Conservation (phyloP, 306 rosid species). For the Myrica gale region DNA sequence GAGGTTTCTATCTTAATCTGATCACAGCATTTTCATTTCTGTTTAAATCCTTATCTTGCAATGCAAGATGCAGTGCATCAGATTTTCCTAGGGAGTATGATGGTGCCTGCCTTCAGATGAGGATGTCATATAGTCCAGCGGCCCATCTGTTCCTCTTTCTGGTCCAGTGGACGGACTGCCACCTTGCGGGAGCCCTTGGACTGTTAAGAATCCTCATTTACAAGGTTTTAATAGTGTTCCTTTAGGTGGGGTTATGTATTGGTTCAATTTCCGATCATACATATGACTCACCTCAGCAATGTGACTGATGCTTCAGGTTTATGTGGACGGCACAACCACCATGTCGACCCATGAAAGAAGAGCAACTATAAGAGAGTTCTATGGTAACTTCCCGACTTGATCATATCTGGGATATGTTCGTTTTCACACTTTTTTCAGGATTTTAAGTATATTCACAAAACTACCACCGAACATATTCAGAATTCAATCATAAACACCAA, state of each 20-base stretch:
- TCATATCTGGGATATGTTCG: too few species aligned
- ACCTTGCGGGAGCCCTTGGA: constrained; percentile 94
- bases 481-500: too few species aligned
- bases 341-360: constrained; percentile 93
- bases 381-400: constrained; percentile 48
- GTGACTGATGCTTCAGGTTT: constrained; percentile 55
- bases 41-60: constrained; percentile 9
- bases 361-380: constrained; percentile 92
- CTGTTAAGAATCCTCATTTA: constrained; percentile 83
- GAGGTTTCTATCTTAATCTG: not conserved
- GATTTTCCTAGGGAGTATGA: constrained; percentile 87
- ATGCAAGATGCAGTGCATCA: constrained; percentile 63
- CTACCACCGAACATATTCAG: too few species aligned
- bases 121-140: constrained; percentile 97
- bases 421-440: too few species aligned
- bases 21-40: not conserved
- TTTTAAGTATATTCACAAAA: too few species aligned
- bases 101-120: constrained; percentile 98
- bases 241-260: not conserved
- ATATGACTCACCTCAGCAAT: constrained; percentile 24
- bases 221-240: constrained; percentile 51
- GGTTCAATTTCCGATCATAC: constrained; percentile 28
- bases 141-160: constrained; percentile 89
- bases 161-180: constrained; percentile 95
- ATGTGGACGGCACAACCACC: constrained; percentile 95